A percentile compares a stretch with the other conserved stretches of the same genome.
phyloP scores from a whole-genome alignment of 176 grass and related monocot genomes.

The Triticum urartu region DNA sequence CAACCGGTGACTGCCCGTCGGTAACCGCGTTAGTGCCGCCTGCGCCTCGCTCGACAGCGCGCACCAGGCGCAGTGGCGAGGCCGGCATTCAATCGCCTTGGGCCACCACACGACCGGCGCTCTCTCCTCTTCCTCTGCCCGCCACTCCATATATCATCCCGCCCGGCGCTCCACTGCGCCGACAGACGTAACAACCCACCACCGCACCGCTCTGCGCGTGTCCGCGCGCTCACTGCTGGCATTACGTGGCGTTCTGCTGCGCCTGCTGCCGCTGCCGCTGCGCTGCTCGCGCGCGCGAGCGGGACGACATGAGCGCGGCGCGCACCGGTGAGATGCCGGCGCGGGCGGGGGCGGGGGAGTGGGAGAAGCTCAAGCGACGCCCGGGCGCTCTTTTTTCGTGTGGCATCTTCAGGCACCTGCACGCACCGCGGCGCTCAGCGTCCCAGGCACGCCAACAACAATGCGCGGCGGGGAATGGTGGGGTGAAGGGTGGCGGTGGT shows the following conservation, averaged over 20 bases:
- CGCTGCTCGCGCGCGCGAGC: background rate
- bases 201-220: background rate
- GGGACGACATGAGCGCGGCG: constrained; percentile 43
- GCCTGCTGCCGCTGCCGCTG: background rate
- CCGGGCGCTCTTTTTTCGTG: constrained; percentile 78
- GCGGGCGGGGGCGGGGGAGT: background rate
- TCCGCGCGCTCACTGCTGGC: background rate
- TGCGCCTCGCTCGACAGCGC: constrained; percentile 30
- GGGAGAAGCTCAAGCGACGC: constrained; percentile 62
- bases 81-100: constrained; percentile 28
- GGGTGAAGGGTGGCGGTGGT: background rate
- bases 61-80: background rate
- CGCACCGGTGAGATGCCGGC: constrained; percentile 22
- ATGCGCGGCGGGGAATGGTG: background rate
- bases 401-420: constrained; percentile 83
- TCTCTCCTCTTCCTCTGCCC: background rate
- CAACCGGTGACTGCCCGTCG: too few relatives aligned
- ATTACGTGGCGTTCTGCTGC: background rate
- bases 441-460: too few relatives aligned
- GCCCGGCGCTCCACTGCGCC: background rate
- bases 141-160: constrained; percentile 17
- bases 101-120: constrained; percentile 9
- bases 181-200: background rate
- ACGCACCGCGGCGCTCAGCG: constrained; percentile 71
- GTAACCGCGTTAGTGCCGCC: too few relatives aligned